A percentile compares a stretch with the other conserved stretches of the same genome.
phyloP scores from a whole-genome alignment of 108 stramenopile genomes.

The Schizochytrium sp. region DNA sequence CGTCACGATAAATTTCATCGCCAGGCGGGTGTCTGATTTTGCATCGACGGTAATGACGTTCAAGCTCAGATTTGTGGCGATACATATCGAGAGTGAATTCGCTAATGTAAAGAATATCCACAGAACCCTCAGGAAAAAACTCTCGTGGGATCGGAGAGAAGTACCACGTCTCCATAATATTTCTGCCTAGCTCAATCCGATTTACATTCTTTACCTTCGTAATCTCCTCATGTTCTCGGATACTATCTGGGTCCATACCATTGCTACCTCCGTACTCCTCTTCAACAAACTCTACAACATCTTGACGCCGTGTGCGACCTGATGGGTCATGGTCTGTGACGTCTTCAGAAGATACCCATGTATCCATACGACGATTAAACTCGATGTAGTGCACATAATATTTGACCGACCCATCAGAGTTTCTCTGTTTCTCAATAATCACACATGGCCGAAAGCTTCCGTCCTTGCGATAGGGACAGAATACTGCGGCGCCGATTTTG shows the following conservation, averaged over 20 bases:
- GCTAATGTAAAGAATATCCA: slow-evolving; percentile 94
- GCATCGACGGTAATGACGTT: slow-evolving; percentile 80
- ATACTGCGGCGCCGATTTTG: slow-evolving; percentile 19
- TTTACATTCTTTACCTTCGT: slow-evolving; percentile 99
- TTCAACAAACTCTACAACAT: slow-evolving; percentile 36
- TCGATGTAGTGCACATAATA: slow-evolving; percentile 55
- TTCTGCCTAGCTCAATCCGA: slow-evolving; percentile 89
- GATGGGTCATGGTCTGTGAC: slow-evolving; percentile 5
- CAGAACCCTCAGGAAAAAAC: slow-evolving; percentile 81
- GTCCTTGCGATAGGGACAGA: slow-evolving; percentile 36
- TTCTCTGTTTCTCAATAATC: slow-evolving; percentile 6
- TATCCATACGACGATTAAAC: slow-evolving; percentile 64
- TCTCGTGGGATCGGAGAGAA: slow-evolving; percentile 98
- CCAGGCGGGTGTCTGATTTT: slow-evolving; percentile 86
- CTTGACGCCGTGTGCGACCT: background rate
- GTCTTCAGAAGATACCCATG: slow-evolving; percentile 18
- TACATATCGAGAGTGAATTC: slow-evolving; percentile 95
- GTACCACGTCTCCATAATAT: slow-evolving; percentile 96
- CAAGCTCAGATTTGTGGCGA: slow-evolving; percentile 88
- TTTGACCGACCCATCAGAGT: slow-evolving; percentile 2
- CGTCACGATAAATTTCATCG: slow-evolving; percentile 91
- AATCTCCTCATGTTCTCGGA: slow-evolving; percentile 94
- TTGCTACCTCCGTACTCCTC: slow-evolving; percentile 60
- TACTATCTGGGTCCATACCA: slow-evolving; percentile 61
- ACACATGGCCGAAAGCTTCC: slow-evolving; percentile 7